phyloP scores from a whole-genome alignment of 257 asterid species.

The Mitragyna speciosa region DNA sequence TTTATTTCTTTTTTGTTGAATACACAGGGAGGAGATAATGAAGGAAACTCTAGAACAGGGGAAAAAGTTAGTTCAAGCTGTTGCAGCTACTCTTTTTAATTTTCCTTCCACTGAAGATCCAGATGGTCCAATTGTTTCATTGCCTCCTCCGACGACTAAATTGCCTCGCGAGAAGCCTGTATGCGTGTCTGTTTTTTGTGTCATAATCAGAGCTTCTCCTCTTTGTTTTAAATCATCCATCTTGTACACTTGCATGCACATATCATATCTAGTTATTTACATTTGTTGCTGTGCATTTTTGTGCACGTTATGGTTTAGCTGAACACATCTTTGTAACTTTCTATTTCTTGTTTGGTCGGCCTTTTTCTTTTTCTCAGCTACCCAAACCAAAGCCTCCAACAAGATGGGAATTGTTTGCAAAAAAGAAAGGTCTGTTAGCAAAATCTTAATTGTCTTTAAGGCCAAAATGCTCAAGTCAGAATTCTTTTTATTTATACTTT shows the following conservation, averaged over 20 bases:
- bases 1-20: background rate
- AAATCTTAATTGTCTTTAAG: background rate
- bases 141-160: slow-evolving; percentile 76
- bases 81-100: slow-evolving; percentile 75
- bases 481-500: background rate
- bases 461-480: background rate
- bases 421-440: slow-evolving; percentile 69
- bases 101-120: slow-evolving; percentile 69
- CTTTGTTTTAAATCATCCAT: too few relatives aligned
- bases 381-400: slow-evolving; percentile 95
- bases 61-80: slow-evolving; percentile 75
- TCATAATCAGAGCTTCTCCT: too few relatives aligned
- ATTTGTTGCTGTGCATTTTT: too few relatives aligned
- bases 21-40: slow-evolving; percentile 65
- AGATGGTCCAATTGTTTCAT: slow-evolving; percentile 71
- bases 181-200: slow-evolving; percentile 21
- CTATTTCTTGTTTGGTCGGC: too few relatives aligned
- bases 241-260: too few relatives aligned
- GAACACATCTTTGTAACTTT: too few relatives aligned
- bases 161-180: slow-evolving; percentile 91
- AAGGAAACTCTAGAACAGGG: slow-evolving; percentile 64
- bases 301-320: too few relatives aligned
- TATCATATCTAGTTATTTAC: too few relatives aligned
- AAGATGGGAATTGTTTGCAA: slow-evolving; percentile 85
- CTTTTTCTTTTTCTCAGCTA: slow-evolving; percentile 48